Evolutionary conservation across 495 filamentous ascomycete genomes (phyloP).

Genomic region (Aspergillus wentii): DNA sequence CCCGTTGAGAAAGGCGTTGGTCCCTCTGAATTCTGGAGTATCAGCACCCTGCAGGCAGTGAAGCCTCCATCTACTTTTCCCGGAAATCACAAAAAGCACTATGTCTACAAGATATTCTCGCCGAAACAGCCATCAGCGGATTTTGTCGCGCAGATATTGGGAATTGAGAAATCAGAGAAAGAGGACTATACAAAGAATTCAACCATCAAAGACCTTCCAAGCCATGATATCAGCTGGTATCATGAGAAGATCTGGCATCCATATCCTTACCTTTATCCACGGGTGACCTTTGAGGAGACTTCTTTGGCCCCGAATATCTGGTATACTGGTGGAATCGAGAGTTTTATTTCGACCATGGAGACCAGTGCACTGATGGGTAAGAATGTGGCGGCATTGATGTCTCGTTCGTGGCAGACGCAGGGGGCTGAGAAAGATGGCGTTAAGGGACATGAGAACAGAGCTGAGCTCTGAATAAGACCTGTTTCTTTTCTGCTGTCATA

Average conservation of each 20-base stretch:
- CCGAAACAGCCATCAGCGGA: conserved; percentile 57
- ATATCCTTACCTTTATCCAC: conserved; percentile 78
- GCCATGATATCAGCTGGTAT: conserved; percentile 68
- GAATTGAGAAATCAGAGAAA: conserved; percentile 18
- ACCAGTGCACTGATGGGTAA: conserved; percentile 93
- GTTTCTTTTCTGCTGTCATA: too few relatives aligned
- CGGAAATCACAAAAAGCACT: conserved; percentile 50
- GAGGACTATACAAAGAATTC: conserved; percentile 13
- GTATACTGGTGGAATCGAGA: conserved; percentile 92
- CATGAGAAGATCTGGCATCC: conserved; percentile 71
- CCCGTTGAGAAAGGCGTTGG: conserved; percentile 55
- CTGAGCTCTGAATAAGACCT: too few relatives aligned
- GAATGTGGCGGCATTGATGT: conserved; percentile 81
- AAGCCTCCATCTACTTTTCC: conserved; percentile 46
- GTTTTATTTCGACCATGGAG: conserved; percentile 97
- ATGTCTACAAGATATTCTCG: conserved; percentile 95
- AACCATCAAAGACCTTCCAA: conserved; percentile 29
- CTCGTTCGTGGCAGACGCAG: conserved; percentile 52
- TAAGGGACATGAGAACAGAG: conserved; percentile 5
- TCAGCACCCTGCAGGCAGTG: conserved; percentile 68
- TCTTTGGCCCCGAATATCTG: conserved; percentile 61
- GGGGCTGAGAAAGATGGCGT: conserved; percentile 1
- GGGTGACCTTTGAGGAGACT: conserved; percentile 82
- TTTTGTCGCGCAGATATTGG: conserved; percentile 52
- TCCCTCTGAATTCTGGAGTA: conserved; percentile 76